These are phyloP conservation scores for Pulicaria dysenterica DNA, from an alignment of 129 eudicot genomes.

Conservation along the genomic window DNA sequence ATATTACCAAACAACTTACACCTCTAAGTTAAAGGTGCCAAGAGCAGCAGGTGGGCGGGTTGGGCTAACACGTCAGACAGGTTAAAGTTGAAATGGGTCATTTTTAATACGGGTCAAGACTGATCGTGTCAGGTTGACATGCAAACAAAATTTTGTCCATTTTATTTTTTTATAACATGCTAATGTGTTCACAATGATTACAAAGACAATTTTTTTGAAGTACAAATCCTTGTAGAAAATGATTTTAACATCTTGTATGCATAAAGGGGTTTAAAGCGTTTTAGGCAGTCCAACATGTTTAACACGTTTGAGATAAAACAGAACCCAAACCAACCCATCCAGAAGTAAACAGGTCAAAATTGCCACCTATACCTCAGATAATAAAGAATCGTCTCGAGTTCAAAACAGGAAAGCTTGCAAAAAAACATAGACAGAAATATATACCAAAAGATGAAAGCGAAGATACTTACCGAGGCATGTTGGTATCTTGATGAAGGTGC, in stretches of 20 bases:
- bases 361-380: neutral
- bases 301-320: neutral
- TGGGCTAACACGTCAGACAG: neutral
- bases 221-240: neutral
- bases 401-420: neutral
- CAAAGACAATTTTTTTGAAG: neutral
- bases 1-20: no score
- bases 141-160: constrained; percentile 2
- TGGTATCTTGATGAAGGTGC: constrained; percentile 97
- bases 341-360: neutral
- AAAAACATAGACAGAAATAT: neutral
- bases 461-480: constrained; percentile 86
- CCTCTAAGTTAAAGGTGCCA: no score
- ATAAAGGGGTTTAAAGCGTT: neutral
- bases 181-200: constrained; percentile 1
- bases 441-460: constrained; percentile 1
- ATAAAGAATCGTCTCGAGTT: neutral
- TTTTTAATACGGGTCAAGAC: neutral
- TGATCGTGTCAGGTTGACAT: neutral
- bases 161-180: neutral
- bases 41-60: neutral
- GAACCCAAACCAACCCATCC: neutral
- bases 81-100: no score
- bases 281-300: neutral
- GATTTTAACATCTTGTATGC: neutral